These are phyloP conservation scores for Penicillium sp. DNA, from an alignment of 2,329 filamentous ascomycete species.

Conservation along the genomic window DNA sequence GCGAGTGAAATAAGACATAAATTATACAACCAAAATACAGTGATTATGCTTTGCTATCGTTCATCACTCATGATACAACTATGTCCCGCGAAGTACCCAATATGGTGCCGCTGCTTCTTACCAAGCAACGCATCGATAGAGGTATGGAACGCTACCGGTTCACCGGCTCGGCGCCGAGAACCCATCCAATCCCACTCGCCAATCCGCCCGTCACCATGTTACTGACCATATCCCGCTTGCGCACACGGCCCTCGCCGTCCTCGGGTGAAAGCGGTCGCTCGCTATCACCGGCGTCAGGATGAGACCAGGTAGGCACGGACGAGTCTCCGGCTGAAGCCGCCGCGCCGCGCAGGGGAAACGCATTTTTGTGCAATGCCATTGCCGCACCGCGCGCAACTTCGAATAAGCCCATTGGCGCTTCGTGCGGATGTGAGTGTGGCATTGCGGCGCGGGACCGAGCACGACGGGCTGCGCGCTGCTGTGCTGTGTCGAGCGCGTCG, in stretches of 20 bases:
- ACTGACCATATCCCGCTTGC: slow-evolving; percentile 53
- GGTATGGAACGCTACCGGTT: slow-evolving; percentile 28
- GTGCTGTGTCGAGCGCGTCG: slow-evolving; percentile 42
- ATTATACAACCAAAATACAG: no score
- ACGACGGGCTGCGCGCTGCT: slow-evolving; percentile 33
- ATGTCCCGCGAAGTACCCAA: no score
- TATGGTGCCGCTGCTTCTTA: no score
- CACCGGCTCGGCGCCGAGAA: slow-evolving; percentile 51
- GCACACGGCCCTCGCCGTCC: slow-evolving; percentile 32
- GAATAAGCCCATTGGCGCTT: slow-evolving; percentile 49
- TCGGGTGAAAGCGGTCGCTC: slow-evolving; percentile 16
- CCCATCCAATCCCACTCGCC: slow-evolving; percentile 59
- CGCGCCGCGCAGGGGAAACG: slow-evolving; percentile 38
- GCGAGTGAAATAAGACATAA: no score
- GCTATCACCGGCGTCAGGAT: slow-evolving; percentile 6
- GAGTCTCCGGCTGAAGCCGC: slow-evolving; percentile 11
- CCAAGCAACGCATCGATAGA: no score
- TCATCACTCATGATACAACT: no score
- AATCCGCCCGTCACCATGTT: slow-evolving; percentile 59
- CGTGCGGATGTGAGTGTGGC: slow-evolving; percentile 31
- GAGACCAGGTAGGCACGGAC: slow-evolving; percentile 10
- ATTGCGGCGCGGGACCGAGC: slow-evolving; percentile 26
- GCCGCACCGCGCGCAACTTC: slow-evolving; percentile 49
- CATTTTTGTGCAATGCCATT: slow-evolving; percentile 44
- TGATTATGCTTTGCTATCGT: no score